Base-by-base conservation (phyloP, 768 basidiomycete genomes). In the Amanita inopinata region DNA sequence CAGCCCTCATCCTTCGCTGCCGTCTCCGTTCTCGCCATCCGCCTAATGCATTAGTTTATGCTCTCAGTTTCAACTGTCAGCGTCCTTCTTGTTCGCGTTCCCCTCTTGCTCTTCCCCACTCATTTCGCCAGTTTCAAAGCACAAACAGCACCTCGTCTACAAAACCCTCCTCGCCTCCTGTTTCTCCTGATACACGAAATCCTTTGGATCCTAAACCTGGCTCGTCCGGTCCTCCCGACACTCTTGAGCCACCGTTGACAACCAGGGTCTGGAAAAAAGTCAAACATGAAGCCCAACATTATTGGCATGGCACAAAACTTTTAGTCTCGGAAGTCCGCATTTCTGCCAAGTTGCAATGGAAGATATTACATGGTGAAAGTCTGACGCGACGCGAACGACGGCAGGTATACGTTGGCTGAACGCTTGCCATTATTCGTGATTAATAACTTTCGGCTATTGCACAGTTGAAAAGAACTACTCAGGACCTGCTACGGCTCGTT, bases 271-370 rank as follows among this genome's bases (percentile, higher is more conserved):
- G 94, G 94, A 84, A 83, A 51, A 86, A 80, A 52, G 80, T 97
- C 48, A 99, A 97, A 66, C 88, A 97, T 54, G 96, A 97, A 61
- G 91, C 83, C 0, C 74, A 78, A 46, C 94, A 99, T 60, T 99
- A 98, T 60, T 98, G 93, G 93, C 83, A 92, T 49, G 94, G 96
- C 8, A 75, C 88, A 1, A 96, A 96, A 58, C 77, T 99, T 3
- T 71, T 99, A 36, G 91, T 88, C 11, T 87, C 90, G 18, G 96
- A 98, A 65, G 86, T 96, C 41, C 79, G 85, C 49, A 97, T 98
- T 49, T 90, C 88, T 17, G 66, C 73, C 2, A 71, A 92, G 47
- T 70, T 99, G 32, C 85, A 92, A 54, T 87, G 83, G 78, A 90
- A 93, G 66, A 79, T 98, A 38, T 63, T 99, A 17, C 87, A 90